These are phyloP conservation scores for Clavariopsis aquatica DNA, from an alignment of 495 filamentous ascomycete genomes.

Conservation along the genomic window DNA sequence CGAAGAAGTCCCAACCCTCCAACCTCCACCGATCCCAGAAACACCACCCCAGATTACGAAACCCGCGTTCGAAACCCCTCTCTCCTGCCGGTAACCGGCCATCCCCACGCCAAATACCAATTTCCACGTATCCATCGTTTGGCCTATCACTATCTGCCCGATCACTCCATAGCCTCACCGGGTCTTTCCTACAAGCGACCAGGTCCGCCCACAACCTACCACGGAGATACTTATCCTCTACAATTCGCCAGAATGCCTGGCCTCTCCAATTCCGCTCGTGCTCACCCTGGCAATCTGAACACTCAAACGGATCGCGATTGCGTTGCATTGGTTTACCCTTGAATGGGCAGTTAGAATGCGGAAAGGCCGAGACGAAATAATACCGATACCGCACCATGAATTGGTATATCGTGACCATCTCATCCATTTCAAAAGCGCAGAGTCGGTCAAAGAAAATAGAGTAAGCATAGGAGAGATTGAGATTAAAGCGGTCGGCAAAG, in stretches of 20 bases:
- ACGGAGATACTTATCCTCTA: neutral
- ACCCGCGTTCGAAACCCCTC: neutral
- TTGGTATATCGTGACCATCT: constrained; percentile 7
- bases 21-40: constrained; percentile 5
- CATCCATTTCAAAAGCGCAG: neutral
- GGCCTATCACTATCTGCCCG: neutral
- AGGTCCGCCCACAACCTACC: neutral
- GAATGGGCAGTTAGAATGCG: neutral
- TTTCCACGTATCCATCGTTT: neutral
- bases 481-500: neutral
- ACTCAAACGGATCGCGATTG: constrained; percentile 3
- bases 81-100: neutral
- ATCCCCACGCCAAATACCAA: neutral
- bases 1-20: neutral
- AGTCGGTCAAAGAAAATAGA: neutral
- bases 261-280: no score
- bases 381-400: neutral
- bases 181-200: neutral
- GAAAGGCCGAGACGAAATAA: neutral
- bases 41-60: neutral
- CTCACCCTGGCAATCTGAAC: neutral
- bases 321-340: neutral
- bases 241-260: neutral
- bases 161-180: neutral
- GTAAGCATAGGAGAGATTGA: neutral